Evolutionary conservation across 176 grass and related monocot species (phyloP), one percentile per base, ranked within the genome.

Genomic region (Chrysopogon serrulatus): DNA sequence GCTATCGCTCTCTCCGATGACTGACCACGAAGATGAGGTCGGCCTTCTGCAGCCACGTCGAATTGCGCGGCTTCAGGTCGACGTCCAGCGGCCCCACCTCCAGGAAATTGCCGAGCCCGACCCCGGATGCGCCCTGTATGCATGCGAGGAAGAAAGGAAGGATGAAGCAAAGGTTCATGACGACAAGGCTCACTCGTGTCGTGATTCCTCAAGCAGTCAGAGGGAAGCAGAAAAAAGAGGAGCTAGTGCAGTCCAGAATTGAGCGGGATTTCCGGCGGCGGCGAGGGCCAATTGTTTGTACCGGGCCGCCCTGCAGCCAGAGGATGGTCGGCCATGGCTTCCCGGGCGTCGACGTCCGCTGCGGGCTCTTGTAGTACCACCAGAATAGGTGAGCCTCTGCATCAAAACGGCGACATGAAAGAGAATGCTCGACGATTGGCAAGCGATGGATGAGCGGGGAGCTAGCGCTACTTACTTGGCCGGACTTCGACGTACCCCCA

Each of bases 241-340:
- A 21, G 7, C 2, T 12, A 5, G 10, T 59, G 23, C 9, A 24
- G n/a, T 26, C n/a, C 4, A 53, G 45, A 32, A 8, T 3, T 32
- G 18, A 51, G 30, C 2, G 31, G 44, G 18, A 17, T 17, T 44
- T 27, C n/a, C 68, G n/a, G 39, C 33, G n/a, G n/a, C n/a, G n/a
- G 64, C 17, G 62, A 18, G 28, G 28, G 60, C 6, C 44, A 9
- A 10, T 10, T 12, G 59, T 19, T 16, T 16, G 68, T 87, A 95
- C 93, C 26, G 96, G 96, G n/a, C 96, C 96, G 2, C 96, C 96
- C 72, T 98, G 93, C 41, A 98, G 85, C 96, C 96, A 98, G 30
- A 98, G 91, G 43, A 98, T 47, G 2, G 89, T 91, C 37, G 93
- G 91, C 96, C 92, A 95, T 54, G 90, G 92, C 18, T 79, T 90